phyloP scores from a whole-genome alignment of 2,329 filamentous ascomycete species.

The Epichloe bromicola region DNA sequence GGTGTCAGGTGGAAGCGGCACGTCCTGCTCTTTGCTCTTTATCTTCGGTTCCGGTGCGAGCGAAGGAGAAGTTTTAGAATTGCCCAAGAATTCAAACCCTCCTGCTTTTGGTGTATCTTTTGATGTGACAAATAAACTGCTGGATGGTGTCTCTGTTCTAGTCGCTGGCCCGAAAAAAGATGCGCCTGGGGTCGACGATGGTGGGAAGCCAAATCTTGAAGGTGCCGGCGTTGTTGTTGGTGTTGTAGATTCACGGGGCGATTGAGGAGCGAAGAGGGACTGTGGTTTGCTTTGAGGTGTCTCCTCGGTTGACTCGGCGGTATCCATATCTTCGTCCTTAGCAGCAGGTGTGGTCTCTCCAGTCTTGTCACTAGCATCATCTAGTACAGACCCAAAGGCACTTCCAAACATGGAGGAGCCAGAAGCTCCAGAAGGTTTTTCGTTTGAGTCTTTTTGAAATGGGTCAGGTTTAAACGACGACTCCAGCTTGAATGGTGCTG shows the following conservation, averaged over 20 bases:
- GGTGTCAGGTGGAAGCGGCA: slow-evolving; percentile 40
- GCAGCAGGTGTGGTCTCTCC: slow-evolving; percentile 19
- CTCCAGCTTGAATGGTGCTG: slow-evolving; percentile 51
- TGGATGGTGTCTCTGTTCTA: slow-evolving; percentile 12
- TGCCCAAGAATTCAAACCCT: slow-evolving; percentile 13
- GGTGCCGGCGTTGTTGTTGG: slow-evolving; percentile 40
- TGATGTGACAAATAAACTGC: slow-evolving; percentile 17
- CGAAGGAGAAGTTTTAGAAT: slow-evolving; percentile 7
- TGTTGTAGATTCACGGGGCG: slow-evolving; percentile 27
- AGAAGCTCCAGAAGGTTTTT: slow-evolving; percentile 29
- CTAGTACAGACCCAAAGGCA: slow-evolving; percentile 46
- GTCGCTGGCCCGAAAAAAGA: slow-evolving; percentile 24
- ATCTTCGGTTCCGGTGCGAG: slow-evolving; percentile 16
- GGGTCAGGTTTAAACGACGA: slow-evolving; percentile 56
- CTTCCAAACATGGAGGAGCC: slow-evolving; percentile 45
- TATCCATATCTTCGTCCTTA: slow-evolving; percentile 43
- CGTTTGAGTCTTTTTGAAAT: slow-evolving; percentile 44
- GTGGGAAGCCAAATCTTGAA: slow-evolving; percentile 29
- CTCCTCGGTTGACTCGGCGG: slow-evolving; percentile 19
- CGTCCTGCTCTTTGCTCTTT: slow-evolving; percentile 24
- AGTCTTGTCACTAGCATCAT: slow-evolving; percentile 29
- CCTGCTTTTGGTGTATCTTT: slow-evolving; percentile 15
- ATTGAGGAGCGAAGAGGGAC: slow-evolving; percentile 16
- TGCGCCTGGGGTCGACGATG: slow-evolving; percentile 19
- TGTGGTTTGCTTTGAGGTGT: slow-evolving; percentile 25